A percentile compares a stretch with the other conserved stretches of the same genome.
Evolutionary conservation across 139 green algal species (phyloP).

Genomic region (Deuterostichococcus epilithicus): DNA sequence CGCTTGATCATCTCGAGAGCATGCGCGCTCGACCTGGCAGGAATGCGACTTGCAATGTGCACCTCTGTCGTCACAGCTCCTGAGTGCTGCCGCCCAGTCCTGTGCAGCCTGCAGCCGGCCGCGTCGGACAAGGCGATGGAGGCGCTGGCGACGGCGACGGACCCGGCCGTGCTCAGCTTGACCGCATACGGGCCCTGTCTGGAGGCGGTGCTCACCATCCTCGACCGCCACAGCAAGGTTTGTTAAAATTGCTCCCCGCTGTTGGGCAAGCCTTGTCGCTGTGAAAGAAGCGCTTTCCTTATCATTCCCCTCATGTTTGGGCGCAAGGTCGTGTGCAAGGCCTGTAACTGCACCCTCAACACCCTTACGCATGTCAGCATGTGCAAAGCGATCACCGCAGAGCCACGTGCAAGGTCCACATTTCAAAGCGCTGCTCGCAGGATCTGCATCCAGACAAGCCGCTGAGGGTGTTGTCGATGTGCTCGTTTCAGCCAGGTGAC

Average conservation of each 20-base stretch:
- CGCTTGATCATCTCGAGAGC: no score
- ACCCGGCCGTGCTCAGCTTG: not conserved
- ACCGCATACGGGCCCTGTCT: slow-evolving; percentile 25
- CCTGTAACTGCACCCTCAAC: not conserved
- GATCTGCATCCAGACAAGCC: slow-evolving; percentile 25
- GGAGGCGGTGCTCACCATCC: slow-evolving; percentile 47
- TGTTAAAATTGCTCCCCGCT: not conserved
- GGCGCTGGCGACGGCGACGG: slow-evolving; percentile 20
- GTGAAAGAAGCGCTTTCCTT: no score
- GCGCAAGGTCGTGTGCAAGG: not conserved
- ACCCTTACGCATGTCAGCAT: no score
- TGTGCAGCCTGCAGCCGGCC: slow-evolving; percentile 27
- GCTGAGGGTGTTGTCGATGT: slow-evolving; percentile 40
- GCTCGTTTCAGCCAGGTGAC: no score
- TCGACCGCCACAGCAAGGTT: slow-evolving; percentile 51
- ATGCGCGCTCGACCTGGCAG: no score
- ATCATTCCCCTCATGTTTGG: not conserved
- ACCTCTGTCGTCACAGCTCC: no score
- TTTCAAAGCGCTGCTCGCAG: slow-evolving; percentile 3
- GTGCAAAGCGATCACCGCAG: no score
- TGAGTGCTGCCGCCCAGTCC: not conserved
- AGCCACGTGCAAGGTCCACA: no score
- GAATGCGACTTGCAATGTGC: no score
- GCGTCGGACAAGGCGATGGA: slow-evolving; percentile 27
- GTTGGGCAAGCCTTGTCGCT: not conserved